A percentile compares a stretch with the other conserved stretches of the same genome.
Conservation (phyloP, 1,284 basidiomycete species). For the Schizophyllum commune region DNA sequence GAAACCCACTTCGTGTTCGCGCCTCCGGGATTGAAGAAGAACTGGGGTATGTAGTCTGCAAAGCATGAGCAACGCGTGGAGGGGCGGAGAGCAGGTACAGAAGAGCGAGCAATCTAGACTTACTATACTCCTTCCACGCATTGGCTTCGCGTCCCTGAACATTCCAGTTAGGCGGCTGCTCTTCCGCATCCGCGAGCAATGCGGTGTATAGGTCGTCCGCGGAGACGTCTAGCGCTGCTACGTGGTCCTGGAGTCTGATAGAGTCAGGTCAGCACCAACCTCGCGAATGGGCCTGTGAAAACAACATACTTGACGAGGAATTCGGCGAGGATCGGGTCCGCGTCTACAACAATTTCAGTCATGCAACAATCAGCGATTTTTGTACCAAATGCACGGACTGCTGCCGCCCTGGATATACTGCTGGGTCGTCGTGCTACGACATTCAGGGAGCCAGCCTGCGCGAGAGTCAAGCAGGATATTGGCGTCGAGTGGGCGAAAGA, state of each 20-base stretch:
- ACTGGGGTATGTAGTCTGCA: constrained; percentile 45
- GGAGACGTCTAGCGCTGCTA: constrained; percentile 37
- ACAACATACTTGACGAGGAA: constrained; percentile 69
- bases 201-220: constrained; percentile 41
- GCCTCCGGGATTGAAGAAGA: constrained; percentile 44
- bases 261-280: too few relatives aligned
- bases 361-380: background rate
- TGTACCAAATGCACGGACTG: constrained; percentile 30
- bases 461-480: background rate
- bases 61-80: background rate
- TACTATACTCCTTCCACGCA: constrained; percentile 47
- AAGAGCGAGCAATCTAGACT: constrained; percentile 6
- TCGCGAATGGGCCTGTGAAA: too few relatives aligned
- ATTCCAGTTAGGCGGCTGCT: constrained; percentile 53
- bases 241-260: constrained; percentile 46
- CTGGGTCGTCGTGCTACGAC: constrained; percentile 40
- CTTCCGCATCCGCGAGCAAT: constrained; percentile 51
- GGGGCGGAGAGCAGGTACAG: background rate
- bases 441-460: constrained; percentile 56
- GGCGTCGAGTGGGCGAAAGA: too few relatives aligned
- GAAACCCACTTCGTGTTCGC: constrained; percentile 56
- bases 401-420: constrained; percentile 58
- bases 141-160: constrained; percentile 53
- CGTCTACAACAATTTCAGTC: constrained; percentile 33
- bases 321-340: constrained; percentile 55